Evolutionary conservation across 2,329 filamentous ascomycete species (phyloP).

Genomic region (Pestalotiopsis sp.): DNA sequence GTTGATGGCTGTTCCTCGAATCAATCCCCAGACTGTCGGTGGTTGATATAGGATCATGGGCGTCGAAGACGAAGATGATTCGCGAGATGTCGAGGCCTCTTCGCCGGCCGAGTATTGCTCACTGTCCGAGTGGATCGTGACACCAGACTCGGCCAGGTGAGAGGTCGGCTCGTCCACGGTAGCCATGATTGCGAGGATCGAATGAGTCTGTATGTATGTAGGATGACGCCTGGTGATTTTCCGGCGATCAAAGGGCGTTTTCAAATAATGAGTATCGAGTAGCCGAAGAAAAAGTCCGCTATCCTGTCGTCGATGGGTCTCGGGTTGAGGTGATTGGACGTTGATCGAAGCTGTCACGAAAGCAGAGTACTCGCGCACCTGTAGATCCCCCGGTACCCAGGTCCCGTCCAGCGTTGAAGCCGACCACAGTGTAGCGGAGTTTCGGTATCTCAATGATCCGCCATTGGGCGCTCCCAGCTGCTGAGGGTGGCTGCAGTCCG

Average conservation of each 20-base stretch:
- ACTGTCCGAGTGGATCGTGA: slow-evolving; percentile 80
- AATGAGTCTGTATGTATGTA: too few species aligned
- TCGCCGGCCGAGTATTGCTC: slow-evolving; percentile 75
- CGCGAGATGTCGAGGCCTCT: slow-evolving; percentile 58
- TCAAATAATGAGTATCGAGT: too few species aligned
- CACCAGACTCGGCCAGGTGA: slow-evolving; percentile 68
- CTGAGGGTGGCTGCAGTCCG: not conserved
- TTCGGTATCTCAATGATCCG: slow-evolving; percentile 2
- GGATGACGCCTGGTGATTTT: too few species aligned
- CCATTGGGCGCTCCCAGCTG: not conserved
- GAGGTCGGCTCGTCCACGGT: slow-evolving; percentile 47
- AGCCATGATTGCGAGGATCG: slow-evolving; percentile 43
- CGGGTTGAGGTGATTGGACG: not conserved
- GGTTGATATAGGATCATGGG: slow-evolving; percentile 85
- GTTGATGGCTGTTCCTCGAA: slow-evolving; percentile 92
- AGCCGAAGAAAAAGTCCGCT: too few species aligned
- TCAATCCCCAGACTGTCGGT: slow-evolving; percentile 80
- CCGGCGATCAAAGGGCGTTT: too few species aligned
- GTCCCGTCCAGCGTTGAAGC: not conserved
- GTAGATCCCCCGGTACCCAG: not conserved
- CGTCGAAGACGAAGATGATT: slow-evolving; percentile 59
- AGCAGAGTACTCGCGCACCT: not conserved
- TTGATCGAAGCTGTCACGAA: too few species aligned
- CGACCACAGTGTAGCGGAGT: not conserved
- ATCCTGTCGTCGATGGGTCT: too few species aligned